Conservation (phyloP, 2,329 filamentous ascomycete genomes). For the Xylaria sp. region DNA sequence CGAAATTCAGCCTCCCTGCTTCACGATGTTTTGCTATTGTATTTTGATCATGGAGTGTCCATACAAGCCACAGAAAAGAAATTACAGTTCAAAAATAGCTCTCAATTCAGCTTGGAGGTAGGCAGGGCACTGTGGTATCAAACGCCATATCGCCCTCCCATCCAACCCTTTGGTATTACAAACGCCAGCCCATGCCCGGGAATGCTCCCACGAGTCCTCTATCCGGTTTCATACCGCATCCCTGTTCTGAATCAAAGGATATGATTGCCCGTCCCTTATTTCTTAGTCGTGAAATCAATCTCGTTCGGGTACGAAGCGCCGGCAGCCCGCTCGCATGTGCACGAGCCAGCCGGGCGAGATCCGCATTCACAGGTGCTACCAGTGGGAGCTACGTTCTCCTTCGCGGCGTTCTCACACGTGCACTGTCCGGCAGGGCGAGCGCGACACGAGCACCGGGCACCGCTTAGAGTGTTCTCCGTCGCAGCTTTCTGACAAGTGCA, state of each 20-base stretch:
- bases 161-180: constrained; percentile 9
- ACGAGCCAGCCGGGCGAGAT: constrained; percentile 74
- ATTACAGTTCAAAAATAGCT: too few relatives aligned
- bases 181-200: constrained; percentile 30
- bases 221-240: not conserved
- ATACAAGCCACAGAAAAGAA: not conserved
- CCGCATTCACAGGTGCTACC: constrained; percentile 81
- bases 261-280: constrained; percentile 47
- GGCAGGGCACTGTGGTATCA: not conserved
- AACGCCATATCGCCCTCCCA: constrained; percentile 15
- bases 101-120: not conserved
- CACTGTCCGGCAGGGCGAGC: constrained; percentile 82
- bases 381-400: constrained; percentile 72
- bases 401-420: constrained; percentile 77
- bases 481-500: constrained; percentile 84
- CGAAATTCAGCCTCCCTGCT: not conserved
- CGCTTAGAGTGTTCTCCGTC: constrained; percentile 77
- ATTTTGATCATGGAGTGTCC: too few relatives aligned
- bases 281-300: constrained; percentile 86
- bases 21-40: not conserved
- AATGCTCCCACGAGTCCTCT: constrained; percentile 20
- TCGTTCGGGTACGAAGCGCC: constrained; percentile 75
- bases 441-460: constrained; percentile 84
- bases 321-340: constrained; percentile 81
- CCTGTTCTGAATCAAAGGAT: not conserved